These are phyloP conservation scores for Wickerhamiella lipophila DNA, from an alignment of 805 yeast species.

Conservation along the genomic window DNA sequence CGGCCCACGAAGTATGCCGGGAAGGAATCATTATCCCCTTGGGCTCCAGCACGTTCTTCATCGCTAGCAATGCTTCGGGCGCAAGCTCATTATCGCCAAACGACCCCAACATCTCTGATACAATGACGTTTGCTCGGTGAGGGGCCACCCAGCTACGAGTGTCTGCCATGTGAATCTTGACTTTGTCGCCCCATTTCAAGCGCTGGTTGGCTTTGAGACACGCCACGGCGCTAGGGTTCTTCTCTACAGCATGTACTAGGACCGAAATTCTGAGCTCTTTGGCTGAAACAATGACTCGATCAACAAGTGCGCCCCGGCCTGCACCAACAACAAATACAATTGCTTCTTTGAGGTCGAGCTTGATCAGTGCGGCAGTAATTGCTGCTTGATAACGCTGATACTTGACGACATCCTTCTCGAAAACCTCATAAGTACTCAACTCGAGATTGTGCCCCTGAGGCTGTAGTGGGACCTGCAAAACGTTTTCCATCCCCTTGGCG, in stretches of 20 bases:
- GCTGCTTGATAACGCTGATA: conserved; percentile 60
- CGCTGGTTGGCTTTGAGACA: conserved; percentile 38
- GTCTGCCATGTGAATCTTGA: conserved; percentile 45
- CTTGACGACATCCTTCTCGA: conserved; percentile 59
- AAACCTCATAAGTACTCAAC: conserved; percentile 48
- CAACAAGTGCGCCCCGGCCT: conserved; percentile 74
- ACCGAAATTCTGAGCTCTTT: conserved; percentile 21
- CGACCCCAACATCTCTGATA: conserved; percentile 78
- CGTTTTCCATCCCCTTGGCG: conserved; percentile 33
- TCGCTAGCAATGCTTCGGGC: conserved; percentile 47
- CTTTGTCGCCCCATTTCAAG: conserved; percentile 29
- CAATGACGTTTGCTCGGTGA: conserved; percentile 41
- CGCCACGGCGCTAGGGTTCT: conserved; percentile 47
- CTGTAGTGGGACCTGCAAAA: conserved; percentile 50
- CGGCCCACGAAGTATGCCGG: conserved; percentile 44
- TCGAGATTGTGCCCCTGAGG: conserved; percentile 52
- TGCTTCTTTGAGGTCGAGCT: conserved; percentile 17
- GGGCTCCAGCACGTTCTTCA: conserved; percentile 32
- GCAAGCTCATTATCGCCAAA: conserved; percentile 86
- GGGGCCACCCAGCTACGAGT: conserved; percentile 40
- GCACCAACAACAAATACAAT: conserved; percentile 58
- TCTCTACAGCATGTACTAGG: conserved; percentile 52
- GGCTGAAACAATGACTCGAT: conserved; percentile 37
- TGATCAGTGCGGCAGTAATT: conserved; percentile 25
- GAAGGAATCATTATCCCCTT: conserved; percentile 50